Evolutionary conservation across 1,284 basidiomycete species (phyloP).

Genomic region (Cryptococcus amylolentus): DNA sequence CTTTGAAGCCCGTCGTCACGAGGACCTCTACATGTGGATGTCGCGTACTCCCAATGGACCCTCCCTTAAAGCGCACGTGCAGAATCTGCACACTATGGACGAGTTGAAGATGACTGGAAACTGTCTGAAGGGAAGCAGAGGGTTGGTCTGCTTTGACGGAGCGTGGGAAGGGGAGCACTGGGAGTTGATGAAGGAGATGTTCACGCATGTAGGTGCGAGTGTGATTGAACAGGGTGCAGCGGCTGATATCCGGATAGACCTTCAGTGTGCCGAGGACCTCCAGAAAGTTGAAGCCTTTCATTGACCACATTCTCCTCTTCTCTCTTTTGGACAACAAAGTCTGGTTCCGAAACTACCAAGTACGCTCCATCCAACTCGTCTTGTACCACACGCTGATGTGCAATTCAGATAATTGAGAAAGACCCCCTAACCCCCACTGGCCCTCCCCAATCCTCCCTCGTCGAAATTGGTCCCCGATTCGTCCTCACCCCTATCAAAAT

Average conservation of each 20-base stretch:
- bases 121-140: constrained; percentile 92
- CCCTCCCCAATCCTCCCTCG: constrained; percentile 61
- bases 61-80: constrained; percentile 93
- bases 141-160: constrained; percentile 87
- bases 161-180: constrained; percentile 86
- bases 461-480: constrained; percentile 96
- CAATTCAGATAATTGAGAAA: constrained; percentile 55
- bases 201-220: constrained; percentile 75
- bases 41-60: constrained; percentile 97
- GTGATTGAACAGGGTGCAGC: not conserved
- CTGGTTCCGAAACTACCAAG: constrained; percentile 99
- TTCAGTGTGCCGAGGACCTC: constrained; percentile 90
- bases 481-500: constrained; percentile 97
- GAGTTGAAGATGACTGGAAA: constrained; percentile 99
- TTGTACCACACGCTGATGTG: not conserved
- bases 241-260: constrained; percentile 58
- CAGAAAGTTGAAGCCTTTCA: constrained; percentile 90
- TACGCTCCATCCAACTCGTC: constrained; percentile 39
- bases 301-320: constrained; percentile 96
- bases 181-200: constrained; percentile 88
- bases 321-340: constrained; percentile 94
- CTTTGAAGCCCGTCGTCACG: constrained; percentile 92
- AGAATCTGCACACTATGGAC: constrained; percentile 99
- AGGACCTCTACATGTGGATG: constrained; percentile 96
- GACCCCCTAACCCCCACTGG: constrained; percentile 58